Evolutionary conservation across 106 monocot species (phyloP), one percentile per base, ranked within the genome.

Genomic region (Allium cepa): DNA sequence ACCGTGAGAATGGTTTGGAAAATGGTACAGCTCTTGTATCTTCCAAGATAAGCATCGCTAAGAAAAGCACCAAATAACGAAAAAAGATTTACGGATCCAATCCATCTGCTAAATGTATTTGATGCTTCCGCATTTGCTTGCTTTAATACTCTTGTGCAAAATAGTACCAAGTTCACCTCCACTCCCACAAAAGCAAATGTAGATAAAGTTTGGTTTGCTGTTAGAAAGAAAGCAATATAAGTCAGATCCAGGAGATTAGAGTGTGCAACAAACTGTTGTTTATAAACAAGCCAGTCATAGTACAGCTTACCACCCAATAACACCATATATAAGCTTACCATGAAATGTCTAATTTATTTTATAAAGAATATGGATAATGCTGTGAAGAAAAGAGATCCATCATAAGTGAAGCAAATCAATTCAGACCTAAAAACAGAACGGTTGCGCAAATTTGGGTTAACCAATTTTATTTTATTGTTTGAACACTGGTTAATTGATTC

Each of bases 91-190:
- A 60, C 59, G 5, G 72, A 63, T 28, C 72, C 72, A 62, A 72
- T 72, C 72, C 72, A 72, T 28, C 63, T 62, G 63, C 72, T 72
- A 55, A 72, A 72, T 53, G 62, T 72, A 55, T 72, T 72, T 59
- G 72, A 62, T n/a, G 72, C 72, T 18, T 72, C 72, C 10, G 72
- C 72, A 47, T 72, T 72, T 51, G 59, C 53, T 64, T 72, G 72
- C 53, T 64, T 63, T 55, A 72, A 46, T 46, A 72, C 72, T 46
- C 72, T 62, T 46, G 72, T 72, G 22, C 53, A 72, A 51, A 72
- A 72, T n/a, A 72, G 72, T 46, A 72, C 72, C 53, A 72, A 15
- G 17, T 72, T 72, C 53, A 72, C 72, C 53, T 72, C 72, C 52
- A 72, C 72, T 46, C 72, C 72, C 10, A 72, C 72, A 47, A 72